These are phyloP conservation scores for Cryptosporidium canis DNA, from an alignment of 169 alveolate species.

Conservation along the genomic window DNA sequence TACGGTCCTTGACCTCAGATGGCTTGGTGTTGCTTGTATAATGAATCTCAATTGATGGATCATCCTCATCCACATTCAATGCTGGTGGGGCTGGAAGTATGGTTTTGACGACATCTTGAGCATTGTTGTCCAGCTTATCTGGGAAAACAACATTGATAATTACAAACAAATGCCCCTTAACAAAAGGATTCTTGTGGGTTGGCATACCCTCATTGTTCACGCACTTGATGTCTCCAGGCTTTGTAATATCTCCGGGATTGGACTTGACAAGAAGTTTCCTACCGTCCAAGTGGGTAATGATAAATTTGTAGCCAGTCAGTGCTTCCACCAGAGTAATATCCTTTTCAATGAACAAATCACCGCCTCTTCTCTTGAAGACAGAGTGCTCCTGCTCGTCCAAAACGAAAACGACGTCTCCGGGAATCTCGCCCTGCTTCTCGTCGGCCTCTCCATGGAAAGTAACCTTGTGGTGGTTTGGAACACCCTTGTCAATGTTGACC, in stretches of 20 bases:
- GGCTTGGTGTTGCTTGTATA: slow-evolving; percentile 68
- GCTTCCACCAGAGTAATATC: slow-evolving; percentile 92
- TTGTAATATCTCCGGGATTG: slow-evolving; percentile 87
- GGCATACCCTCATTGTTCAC: slow-evolving; percentile 96
- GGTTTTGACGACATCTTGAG: slow-evolving; percentile 42
- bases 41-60: slow-evolving; percentile 62
- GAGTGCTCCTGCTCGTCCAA: slow-evolving; percentile 89
- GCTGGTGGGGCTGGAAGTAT: slow-evolving; percentile 62
- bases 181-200: slow-evolving; percentile 90
- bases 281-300: slow-evolving; percentile 94
- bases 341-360: slow-evolving; percentile 91
- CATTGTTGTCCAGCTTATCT: slow-evolving; percentile 54
- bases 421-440: slow-evolving; percentile 92
- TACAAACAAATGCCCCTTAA: slow-evolving; percentile 93
- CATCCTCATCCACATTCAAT: slow-evolving; percentile 34
- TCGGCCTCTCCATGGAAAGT: slow-evolving; percentile 95
- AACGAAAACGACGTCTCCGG: slow-evolving; percentile 94
- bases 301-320: slow-evolving; percentile 92
- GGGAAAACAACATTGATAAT: slow-evolving; percentile 95
- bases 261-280: slow-evolving; percentile 85
- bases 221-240: slow-evolving; percentile 91
- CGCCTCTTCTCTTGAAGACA: slow-evolving; percentile 92
- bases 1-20: slow-evolving; percentile 60
- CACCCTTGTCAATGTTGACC: slow-evolving; percentile 94
- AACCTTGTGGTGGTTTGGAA: slow-evolving; percentile 93